Conservation (phyloP, 495 filamentous ascomycete genomes). For the Aspergillus carlsbadensis region DNA sequence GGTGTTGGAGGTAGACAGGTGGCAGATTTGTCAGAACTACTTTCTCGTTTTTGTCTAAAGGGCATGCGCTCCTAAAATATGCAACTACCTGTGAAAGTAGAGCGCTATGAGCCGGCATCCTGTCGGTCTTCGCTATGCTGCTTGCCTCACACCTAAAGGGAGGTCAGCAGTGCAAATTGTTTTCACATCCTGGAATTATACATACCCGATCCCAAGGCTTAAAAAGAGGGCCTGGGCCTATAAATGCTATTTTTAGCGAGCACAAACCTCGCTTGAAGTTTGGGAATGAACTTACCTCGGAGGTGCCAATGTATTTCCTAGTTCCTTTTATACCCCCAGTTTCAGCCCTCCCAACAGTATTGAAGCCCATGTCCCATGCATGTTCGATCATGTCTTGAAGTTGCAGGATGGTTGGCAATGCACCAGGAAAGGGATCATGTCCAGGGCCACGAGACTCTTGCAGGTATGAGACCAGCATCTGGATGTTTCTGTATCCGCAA, state of each 20-base stretch:
- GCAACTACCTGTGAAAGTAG: slow-evolving; percentile 67
- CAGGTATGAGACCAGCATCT: slow-evolving; percentile 86
- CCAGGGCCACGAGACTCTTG: slow-evolving; percentile 55
- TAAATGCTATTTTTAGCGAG: neutral
- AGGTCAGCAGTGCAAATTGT: slow-evolving; percentile 1
- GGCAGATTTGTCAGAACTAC: slow-evolving; percentile 68
- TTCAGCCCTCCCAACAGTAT: slow-evolving; percentile 67
- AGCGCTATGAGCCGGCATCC: slow-evolving; percentile 47
- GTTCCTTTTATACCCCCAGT: slow-evolving; percentile 88
- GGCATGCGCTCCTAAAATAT: slow-evolving; percentile 64
- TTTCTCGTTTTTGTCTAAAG: slow-evolving; percentile 41
- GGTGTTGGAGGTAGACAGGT: slow-evolving; percentile 90
- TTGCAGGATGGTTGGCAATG: slow-evolving; percentile 74
- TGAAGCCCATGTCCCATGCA: slow-evolving; percentile 88
- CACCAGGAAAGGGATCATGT: slow-evolving; percentile 55
- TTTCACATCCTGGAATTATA: slow-evolving; percentile 2
- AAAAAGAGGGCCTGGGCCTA: slow-evolving; percentile 81
- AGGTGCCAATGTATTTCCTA: slow-evolving; percentile 93
- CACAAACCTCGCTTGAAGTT: neutral
- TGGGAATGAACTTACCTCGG: slow-evolving; percentile 58
- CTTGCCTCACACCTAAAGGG: slow-evolving; percentile 52
- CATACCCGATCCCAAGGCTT: slow-evolving; percentile 64
- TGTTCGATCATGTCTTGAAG: slow-evolving; percentile 87
- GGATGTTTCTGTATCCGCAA: slow-evolving; percentile 97
- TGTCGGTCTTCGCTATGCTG: slow-evolving; percentile 41